These are phyloP conservation scores for Kazachstania taianensis DNA, from an alignment of 805 yeast species.

Conservation along the genomic window DNA sequence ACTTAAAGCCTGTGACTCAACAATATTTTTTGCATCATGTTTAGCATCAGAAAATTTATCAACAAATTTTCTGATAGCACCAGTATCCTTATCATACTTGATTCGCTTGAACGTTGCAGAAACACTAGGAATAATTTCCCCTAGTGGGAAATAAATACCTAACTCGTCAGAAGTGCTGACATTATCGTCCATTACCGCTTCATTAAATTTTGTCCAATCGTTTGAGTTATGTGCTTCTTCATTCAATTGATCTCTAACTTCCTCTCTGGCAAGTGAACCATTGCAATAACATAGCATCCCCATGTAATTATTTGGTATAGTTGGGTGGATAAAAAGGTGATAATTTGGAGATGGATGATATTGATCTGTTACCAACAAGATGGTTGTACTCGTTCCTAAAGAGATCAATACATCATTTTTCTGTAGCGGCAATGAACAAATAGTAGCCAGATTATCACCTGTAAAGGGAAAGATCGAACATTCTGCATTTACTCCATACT, in stretches of 20 bases:
- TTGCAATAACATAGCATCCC: conserved; percentile 93
- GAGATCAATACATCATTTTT: conserved; percentile 73
- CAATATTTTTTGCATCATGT: conserved; percentile 63
- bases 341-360: conserved; percentile 73
- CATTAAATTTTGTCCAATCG: conserved; percentile 56
- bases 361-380: conserved; percentile 66
- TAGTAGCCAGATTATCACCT: conserved; percentile 87
- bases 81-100: conserved; percentile 27
- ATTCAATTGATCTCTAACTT: conserved; percentile 47
- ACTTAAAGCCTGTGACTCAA: conserved; percentile 80
- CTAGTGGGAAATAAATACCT: conserved; percentile 78
- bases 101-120: conserved; percentile 52
- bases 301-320: conserved; percentile 68
- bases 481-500: conserved; percentile 50
- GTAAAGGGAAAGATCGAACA: conserved; percentile 69
- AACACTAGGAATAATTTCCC: conserved; percentile 86
- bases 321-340: conserved; percentile 82
- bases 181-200: conserved; percentile 25
- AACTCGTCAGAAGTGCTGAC: conserved; percentile 40
- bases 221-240: conserved; percentile 24
- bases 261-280: conserved; percentile 80
- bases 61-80: conserved; percentile 22
- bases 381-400: conserved; percentile 88
- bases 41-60: conserved; percentile 39
- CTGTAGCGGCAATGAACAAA: conserved; percentile 66